These are phyloP conservation scores for Solanum paucissectum DNA, from an alignment of 257 asterid genomes.

Conservation along the genomic window DNA sequence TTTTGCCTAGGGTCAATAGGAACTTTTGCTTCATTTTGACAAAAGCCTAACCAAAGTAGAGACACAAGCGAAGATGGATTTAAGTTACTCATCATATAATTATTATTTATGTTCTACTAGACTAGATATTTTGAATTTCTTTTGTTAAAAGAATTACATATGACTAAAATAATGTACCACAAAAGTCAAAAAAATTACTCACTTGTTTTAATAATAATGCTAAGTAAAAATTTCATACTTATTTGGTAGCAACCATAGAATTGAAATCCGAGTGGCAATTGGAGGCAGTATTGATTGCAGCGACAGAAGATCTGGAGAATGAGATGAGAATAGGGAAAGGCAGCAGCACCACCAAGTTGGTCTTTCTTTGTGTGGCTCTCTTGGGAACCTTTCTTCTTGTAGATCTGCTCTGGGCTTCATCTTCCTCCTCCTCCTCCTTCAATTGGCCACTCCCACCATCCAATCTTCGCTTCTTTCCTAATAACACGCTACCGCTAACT, in stretches of 20 bases:
- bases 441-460: conserved; percentile 21
- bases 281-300: not conserved
- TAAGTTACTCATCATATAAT: not conserved
- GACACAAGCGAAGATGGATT: not conserved
- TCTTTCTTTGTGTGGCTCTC: conserved; percentile 39
- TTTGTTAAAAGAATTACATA: not conserved
- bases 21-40: not conserved
- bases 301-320: not conserved
- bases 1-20: not conserved
- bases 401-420: conserved; percentile 75
- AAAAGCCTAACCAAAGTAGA: not conserved
- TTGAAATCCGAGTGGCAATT: not conserved
- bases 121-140: not conserved
- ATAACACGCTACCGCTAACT: not conserved
- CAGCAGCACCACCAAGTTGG: conserved; percentile 33
- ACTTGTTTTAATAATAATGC: too few relatives aligned
- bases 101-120: not conserved
- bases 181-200: too few relatives aligned
- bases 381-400: conserved; percentile 46
- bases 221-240: too few relatives aligned
- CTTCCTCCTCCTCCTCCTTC: conserved; percentile 29
- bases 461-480: conserved; percentile 11
- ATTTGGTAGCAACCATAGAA: too few relatives aligned
- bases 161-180: too few relatives aligned
- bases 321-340: conserved; percentile 27